Conservation (phyloP, 2,329 filamentous ascomycete genomes). For the Bimuria novae-zelandiae region DNA sequence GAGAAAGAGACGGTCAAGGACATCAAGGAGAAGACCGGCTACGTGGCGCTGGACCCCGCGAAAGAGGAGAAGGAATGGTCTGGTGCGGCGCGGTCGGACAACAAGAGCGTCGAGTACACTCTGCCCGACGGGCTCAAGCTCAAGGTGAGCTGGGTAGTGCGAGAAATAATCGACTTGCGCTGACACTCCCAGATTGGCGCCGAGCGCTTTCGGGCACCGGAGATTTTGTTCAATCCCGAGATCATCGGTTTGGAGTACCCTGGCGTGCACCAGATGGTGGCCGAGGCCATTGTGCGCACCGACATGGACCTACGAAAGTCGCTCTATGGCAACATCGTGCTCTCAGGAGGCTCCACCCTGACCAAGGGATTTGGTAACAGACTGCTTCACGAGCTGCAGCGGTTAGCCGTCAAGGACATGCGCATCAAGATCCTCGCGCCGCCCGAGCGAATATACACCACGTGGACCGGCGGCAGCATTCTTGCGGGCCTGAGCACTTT, state of each 20-base stretch:
- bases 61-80: constrained; percentile 98
- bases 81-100: constrained; percentile 72
- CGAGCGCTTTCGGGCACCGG: constrained; percentile 92
- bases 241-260: constrained; percentile 96
- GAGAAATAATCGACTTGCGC: constrained; percentile 14
- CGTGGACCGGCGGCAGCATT: constrained; percentile 98
- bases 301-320: constrained; percentile 95
- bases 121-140: constrained; percentile 93
- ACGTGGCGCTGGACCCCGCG: constrained; percentile 86
- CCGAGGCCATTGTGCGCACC: constrained; percentile 91
- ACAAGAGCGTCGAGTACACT: constrained; percentile 82
- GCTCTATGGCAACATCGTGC: constrained; percentile 93
- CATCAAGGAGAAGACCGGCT: constrained; percentile 95
- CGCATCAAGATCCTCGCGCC: constrained; percentile 99
- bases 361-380: constrained; percentile 97
- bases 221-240: constrained; percentile 97
- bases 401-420: constrained; percentile 97
- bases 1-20: constrained; percentile 98
- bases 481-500: constrained; percentile 96
- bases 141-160: constrained; percentile 62
- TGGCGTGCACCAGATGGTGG: constrained; percentile 95
- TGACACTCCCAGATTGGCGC: constrained; percentile 71
- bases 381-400: constrained; percentile 87
- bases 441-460: constrained; percentile 96
- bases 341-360: constrained; percentile 93